Evolutionary conservation across 352 stramenopile species (phyloP).

Genomic region (Lagenidium giganteum): DNA sequence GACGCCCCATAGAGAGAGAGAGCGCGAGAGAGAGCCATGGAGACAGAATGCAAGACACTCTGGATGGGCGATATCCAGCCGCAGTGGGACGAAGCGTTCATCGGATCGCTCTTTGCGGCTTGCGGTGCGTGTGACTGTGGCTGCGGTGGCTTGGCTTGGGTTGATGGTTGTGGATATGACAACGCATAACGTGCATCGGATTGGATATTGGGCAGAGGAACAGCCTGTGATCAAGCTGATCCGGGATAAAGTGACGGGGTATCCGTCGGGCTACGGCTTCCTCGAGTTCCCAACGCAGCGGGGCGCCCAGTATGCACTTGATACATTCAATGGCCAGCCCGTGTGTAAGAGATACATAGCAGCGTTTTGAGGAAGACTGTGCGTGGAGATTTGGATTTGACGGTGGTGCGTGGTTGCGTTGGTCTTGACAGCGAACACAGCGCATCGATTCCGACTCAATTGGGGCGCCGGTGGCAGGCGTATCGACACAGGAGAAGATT

Average conservation of each 20-base stretch:
- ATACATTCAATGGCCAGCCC: constrained; percentile 82
- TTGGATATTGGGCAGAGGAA: constrained; percentile 31
- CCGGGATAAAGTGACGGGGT: constrained; percentile 85
- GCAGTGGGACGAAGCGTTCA: constrained; percentile 87
- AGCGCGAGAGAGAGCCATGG: constrained; percentile 18
- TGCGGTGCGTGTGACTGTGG: constrained; percentile 41
- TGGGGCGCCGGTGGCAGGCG: constrained; percentile 85
- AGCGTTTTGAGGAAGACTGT: no score
- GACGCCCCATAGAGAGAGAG: constrained; percentile 4
- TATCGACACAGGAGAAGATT: constrained; percentile 79
- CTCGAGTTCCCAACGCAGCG: constrained; percentile 84
- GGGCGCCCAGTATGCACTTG: constrained; percentile 80
- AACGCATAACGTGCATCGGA: no score
- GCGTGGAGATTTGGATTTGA: constrained; percentile 2
- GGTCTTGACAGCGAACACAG: constrained; percentile 60
- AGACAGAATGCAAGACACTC: constrained; percentile 77
- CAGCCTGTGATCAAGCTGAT: constrained; percentile 88
- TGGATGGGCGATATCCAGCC: constrained; percentile 90
- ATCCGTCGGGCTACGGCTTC: constrained; percentile 88
- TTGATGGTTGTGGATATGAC: background rate
- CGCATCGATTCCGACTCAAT: constrained; percentile 90
- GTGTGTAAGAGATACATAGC: no score
- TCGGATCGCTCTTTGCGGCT: constrained; percentile 76
- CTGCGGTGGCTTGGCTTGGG: background rate
- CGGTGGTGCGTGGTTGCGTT: background rate